Evolutionary conservation across 441 rosid species (phyloP).

Genomic region (Syzygium malaccense): DNA sequence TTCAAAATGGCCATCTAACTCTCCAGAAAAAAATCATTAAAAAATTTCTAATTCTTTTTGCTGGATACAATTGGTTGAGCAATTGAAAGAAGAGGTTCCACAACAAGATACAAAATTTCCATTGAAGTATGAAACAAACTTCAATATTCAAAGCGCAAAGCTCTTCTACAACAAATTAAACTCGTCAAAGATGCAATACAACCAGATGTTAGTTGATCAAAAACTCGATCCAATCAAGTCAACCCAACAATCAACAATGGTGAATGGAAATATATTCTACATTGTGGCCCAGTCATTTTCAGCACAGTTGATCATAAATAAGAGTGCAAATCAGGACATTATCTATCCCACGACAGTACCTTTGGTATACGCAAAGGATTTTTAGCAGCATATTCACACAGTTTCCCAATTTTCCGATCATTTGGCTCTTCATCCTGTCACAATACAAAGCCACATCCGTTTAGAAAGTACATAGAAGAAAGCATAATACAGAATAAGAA

Average conservation of each 20-base stretch:
- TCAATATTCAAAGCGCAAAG: not conserved
- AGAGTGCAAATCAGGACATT: not conserved
- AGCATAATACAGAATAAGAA: not conserved
- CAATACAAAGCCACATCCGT: not conserved
- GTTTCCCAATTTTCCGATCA: constrained; percentile 64
- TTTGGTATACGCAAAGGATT: constrained; percentile 87
- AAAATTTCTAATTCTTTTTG: not conserved
- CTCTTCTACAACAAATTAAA: not conserved
- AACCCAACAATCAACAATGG: not conserved
- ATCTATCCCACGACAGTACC: constrained; percentile 21
- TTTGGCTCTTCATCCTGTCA: constrained; percentile 68
- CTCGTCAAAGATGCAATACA: not conserved
- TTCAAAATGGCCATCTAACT: not conserved
- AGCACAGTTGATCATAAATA: not conserved
- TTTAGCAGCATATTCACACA: constrained; percentile 81
- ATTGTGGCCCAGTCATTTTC: not conserved
- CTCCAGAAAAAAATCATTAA: not conserved
- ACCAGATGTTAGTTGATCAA: not conserved
- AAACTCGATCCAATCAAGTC: not conserved
- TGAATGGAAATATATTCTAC: not conserved
- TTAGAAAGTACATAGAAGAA: not conserved
- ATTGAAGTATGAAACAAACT: not conserved
- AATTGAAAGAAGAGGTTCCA: not conserved
- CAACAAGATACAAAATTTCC: not conserved
- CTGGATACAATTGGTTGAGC: not conserved